Percentiles rank a stretch among this genome's conserved stretches.
phyloP scores from a whole-genome alignment of 2,329 filamentous ascomycete species.

The Colletotrichum cereale region DNA sequence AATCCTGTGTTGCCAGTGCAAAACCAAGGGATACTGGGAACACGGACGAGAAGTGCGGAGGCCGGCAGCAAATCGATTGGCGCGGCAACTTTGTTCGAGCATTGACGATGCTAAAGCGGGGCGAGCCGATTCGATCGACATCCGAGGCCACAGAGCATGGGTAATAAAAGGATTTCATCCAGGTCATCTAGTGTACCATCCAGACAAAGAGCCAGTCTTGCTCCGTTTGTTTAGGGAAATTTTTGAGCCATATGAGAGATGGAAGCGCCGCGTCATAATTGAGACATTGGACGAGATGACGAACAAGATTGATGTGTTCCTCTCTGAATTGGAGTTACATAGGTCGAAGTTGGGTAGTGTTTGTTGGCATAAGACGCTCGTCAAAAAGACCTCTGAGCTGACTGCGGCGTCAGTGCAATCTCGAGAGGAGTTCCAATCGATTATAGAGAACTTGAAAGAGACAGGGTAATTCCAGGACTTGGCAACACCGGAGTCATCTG shows the following conservation, averaged over 20 bases:
- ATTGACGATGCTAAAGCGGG: neutral
- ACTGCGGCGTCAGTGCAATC: neutral
- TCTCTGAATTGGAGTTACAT: neutral
- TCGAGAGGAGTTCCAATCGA: neutral
- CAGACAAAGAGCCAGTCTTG: neutral
- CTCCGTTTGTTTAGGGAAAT: neutral
- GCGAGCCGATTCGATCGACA: neutral
- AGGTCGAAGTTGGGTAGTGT: neutral
- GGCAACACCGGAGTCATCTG: too few relatives aligned
- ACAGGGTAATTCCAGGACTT: too few relatives aligned
- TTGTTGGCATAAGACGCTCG: neutral
- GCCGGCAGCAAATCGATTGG: neutral
- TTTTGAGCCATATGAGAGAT: neutral
- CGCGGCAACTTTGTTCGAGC: neutral
- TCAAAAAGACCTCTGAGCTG: neutral
- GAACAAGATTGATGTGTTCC: neutral
- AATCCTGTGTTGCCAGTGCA: neutral
- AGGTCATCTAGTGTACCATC: neutral
- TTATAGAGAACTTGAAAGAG: neutral
- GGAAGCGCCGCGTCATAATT: neutral
- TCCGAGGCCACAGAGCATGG: neutral
- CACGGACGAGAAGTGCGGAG: neutral
- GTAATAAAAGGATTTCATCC: neutral
- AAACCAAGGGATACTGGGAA: neutral
- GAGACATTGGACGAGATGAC: neutral